A percentile compares a stretch with the other conserved stretches of the same genome.
Evolutionary conservation across 306 rosid species (phyloP).

Genomic region (Lithocarpus polystachyus): DNA sequence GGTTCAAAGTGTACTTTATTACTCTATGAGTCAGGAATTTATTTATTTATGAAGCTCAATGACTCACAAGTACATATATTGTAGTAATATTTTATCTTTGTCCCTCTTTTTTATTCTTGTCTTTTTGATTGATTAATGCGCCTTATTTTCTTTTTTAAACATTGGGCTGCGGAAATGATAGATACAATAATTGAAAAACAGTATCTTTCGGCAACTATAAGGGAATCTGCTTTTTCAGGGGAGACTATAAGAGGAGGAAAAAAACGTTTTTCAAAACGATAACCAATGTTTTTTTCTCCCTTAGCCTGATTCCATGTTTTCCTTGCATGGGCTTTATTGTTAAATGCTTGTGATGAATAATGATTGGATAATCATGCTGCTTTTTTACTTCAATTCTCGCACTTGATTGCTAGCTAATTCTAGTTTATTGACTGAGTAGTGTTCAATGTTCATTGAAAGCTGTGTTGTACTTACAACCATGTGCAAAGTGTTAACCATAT

Average conservation of each 20-base stretch:
- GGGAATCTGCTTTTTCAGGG: background rate
- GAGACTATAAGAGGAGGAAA: background rate
- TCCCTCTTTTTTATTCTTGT: background rate
- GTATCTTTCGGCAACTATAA: background rate
- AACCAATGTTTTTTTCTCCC: background rate
- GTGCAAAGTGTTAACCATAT: background rate
- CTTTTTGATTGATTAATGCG: background rate
- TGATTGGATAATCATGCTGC: background rate
- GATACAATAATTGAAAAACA: background rate
- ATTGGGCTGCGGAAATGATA: background rate
- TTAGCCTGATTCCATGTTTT: background rate
- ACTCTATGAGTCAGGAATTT: background rate
- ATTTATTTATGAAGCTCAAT: background rate
- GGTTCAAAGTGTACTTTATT: background rate
- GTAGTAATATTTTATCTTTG: background rate
- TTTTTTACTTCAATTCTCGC: background rate
- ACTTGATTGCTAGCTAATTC: background rate
- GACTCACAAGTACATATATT: background rate
- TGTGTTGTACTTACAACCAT: background rate
- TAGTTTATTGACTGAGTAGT: background rate
- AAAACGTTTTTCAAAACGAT: background rate
- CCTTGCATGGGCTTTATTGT: background rate
- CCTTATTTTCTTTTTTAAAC: background rate
- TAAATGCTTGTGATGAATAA: background rate
- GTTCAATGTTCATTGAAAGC: background rate